phyloP scores from a whole-genome alignment of 257 asterid species.

The Fraxinus cuspidata region DNA sequence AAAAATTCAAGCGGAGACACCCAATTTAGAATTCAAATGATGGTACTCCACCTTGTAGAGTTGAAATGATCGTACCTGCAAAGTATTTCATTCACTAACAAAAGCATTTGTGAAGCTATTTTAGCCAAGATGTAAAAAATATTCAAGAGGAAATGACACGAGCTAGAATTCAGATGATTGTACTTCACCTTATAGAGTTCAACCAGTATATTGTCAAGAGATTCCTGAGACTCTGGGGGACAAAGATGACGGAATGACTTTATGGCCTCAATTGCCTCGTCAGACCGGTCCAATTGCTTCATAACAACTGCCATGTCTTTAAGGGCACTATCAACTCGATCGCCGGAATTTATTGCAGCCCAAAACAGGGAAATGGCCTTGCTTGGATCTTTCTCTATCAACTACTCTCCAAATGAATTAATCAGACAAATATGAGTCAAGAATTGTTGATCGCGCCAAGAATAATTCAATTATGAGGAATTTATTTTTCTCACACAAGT shows the following conservation, averaged over 20 bases:
- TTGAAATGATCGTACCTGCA: conserved; percentile 1
- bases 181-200: conserved; percentile 75
- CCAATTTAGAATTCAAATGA: not conserved
- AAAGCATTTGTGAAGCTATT: not conserved
- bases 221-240: conserved; percentile 75
- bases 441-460: not conserved
- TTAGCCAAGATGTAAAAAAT: not conserved
- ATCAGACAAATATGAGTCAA: not conserved
- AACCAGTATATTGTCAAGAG: conserved; percentile 79
- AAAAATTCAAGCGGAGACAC: not conserved
- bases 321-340: conserved; percentile 87
- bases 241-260: conserved; percentile 94
- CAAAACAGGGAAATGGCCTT: conserved; percentile 87
- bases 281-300: conserved; percentile 81
- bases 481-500: not conserved
- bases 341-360: conserved; percentile 93
- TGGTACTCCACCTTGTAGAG: conserved; percentile 59
- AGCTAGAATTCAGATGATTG: not conserved
- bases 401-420: conserved; percentile 19
- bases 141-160: not conserved
- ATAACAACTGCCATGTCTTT: conserved; percentile 97
- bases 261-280: conserved; percentile 95
- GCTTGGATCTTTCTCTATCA: conserved; percentile 65
- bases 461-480: not conserved
- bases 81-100: not conserved